These are phyloP conservation scores for Phytopythium vexans DNA, from an alignment of 352 stramenopile species.

Conservation along the genomic window DNA sequence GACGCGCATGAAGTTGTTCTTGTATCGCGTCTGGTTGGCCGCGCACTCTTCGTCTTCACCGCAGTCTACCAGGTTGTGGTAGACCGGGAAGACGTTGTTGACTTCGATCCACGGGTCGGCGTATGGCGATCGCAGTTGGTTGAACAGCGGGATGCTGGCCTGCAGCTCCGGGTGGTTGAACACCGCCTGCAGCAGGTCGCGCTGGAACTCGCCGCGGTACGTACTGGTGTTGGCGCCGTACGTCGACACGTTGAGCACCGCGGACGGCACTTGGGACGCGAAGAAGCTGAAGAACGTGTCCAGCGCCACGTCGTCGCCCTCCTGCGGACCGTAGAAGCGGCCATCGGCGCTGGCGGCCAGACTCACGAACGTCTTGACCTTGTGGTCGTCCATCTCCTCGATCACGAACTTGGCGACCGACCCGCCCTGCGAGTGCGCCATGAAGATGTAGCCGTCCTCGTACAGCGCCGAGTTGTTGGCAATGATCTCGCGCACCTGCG, in stretches of 20 bases:
- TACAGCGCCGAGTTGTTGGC: slow-evolving; percentile 16
- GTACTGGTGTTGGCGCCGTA: slow-evolving; percentile 6
- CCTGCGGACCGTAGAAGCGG: slow-evolving; percentile 28
- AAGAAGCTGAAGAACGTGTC: slow-evolving; percentile 15
- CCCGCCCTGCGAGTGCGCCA: slow-evolving; percentile 30
- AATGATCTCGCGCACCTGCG: slow-evolving; percentile 18
- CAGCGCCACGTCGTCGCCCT: slow-evolving; percentile 12
- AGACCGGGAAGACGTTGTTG: slow-evolving; percentile 10
- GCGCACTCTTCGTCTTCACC: slow-evolving; percentile 4
- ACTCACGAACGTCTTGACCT: slow-evolving; percentile 23
- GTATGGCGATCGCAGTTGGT: slow-evolving; percentile 14
- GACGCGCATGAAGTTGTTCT: slow-evolving; percentile 20
- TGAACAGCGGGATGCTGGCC: slow-evolving; percentile 10
- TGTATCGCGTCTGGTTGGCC: slow-evolving; percentile 13
- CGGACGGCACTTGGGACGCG: slow-evolving; percentile 7
- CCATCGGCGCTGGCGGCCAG: slow-evolving; percentile 26
- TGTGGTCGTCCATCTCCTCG: slow-evolving; percentile 17
- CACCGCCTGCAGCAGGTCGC: slow-evolving; percentile 9
- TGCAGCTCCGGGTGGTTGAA: slow-evolving; percentile 6
- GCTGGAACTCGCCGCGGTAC: slow-evolving; percentile 12
- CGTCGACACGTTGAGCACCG: slow-evolving; percentile 9
- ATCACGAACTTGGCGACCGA: slow-evolving; percentile 25
- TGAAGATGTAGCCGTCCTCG: slow-evolving; percentile 31
- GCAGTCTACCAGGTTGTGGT: slow-evolving; percentile 12
- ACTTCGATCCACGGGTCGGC: slow-evolving; percentile 7